Evolutionary conservation across 192 early-diverging fungal species (phyloP), one percentile per base, ranked within the genome.

Genomic region (Umbelopsis isabellina): DNA sequence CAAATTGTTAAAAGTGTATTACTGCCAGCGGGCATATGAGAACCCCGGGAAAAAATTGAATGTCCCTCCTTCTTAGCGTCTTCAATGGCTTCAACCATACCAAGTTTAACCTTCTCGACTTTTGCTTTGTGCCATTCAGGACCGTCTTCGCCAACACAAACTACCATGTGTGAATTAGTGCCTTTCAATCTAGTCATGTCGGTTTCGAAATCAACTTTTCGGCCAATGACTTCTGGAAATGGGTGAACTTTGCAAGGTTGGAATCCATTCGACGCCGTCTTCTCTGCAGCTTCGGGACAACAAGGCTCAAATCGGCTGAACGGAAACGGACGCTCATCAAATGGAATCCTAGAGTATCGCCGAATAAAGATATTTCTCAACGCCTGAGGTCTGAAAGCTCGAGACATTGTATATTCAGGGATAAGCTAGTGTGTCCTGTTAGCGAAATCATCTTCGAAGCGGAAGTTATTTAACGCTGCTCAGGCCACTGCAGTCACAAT

Each of bases 241-340:
- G 79, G 72, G 67, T 80, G 79, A 12, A 27, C 33, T 21, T 65
- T 41, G 49, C 79, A 80, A 5, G 79, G 73, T 12, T 67, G 35
- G 21, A 76, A 80, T 15, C 74, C 73, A 61, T 76, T 76, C 16
- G 41, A 33, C 27, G 44, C 23, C 10, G 45, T 45, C 11, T 30
- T 33, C 9, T 33, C 21, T 15, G 49, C 51, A 6, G 18, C 11
- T 8, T 46, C 49, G 12, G 73, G 73, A 48, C 73, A 75, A 52
- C 79, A 80, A 3, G 79, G 79, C 20, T 75, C 67, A 49, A 80
- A 80, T 11, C 79, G 53, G 3, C 65, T 44, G 15, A 80, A 71
- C 0, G 79, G 74, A 25, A 73, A 73, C 21, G 68, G 50, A n/a
- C 68, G 48, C 3, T 45, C 58, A 18, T 80, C 79, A 50, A 80